A percentile compares a stretch with the other conserved stretches of the same genome.
These are phyloP conservation scores for Nicotiana obtusifolia DNA, from an alignment of 257 asterid species.

Conservation along the genomic window DNA sequence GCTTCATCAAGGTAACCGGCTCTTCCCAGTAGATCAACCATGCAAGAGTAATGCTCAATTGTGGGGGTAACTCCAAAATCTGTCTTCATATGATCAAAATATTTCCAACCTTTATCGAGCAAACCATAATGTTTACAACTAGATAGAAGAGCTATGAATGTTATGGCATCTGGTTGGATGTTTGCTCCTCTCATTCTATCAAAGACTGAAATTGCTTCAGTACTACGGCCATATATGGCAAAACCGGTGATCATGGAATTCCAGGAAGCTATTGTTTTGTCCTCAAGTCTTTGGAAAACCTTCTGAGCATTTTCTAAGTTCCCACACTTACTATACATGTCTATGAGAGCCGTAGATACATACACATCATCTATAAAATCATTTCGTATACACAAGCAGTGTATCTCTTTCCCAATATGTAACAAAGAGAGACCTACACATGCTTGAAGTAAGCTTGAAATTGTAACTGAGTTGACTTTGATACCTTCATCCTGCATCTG, in stretches of 20 bases:
- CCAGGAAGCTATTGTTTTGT: slow-evolving; percentile 44
- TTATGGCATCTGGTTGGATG: slow-evolving; percentile 49
- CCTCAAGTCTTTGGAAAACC: slow-evolving; percentile 29
- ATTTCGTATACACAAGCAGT: slow-evolving; percentile 32
- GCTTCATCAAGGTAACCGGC: slow-evolving; percentile 64
- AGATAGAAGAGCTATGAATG: slow-evolving; percentile 56
- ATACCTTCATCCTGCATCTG: slow-evolving; percentile 47
- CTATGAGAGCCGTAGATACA: slow-evolving; percentile 49
- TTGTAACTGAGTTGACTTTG: slow-evolving; percentile 43
- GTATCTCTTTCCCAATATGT: slow-evolving; percentile 53
- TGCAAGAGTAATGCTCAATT: slow-evolving; percentile 57
- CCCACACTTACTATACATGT: slow-evolving; percentile 58
- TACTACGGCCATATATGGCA: slow-evolving; percentile 35
- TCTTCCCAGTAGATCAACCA: slow-evolving; percentile 67
- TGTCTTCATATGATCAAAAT: slow-evolving; percentile 42
- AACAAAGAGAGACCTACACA: slow-evolving; percentile 42
- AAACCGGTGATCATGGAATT: slow-evolving; percentile 59
- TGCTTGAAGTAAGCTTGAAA: slow-evolving; percentile 45
- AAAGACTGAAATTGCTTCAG: slow-evolving; percentile 43
- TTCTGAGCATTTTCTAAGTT: slow-evolving; percentile 35
- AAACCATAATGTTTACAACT: slow-evolving; percentile 48
- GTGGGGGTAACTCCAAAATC: slow-evolving; percentile 40
- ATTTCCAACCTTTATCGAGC: slow-evolving; percentile 46
- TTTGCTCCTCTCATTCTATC: slow-evolving; percentile 33
- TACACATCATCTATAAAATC: slow-evolving; percentile 30